Evolutionary conservation across 768 basidiomycete genomes (phyloP), one percentile per base, ranked within the genome.

Genomic region (Pilatotrama ljubarskyi): DNA sequence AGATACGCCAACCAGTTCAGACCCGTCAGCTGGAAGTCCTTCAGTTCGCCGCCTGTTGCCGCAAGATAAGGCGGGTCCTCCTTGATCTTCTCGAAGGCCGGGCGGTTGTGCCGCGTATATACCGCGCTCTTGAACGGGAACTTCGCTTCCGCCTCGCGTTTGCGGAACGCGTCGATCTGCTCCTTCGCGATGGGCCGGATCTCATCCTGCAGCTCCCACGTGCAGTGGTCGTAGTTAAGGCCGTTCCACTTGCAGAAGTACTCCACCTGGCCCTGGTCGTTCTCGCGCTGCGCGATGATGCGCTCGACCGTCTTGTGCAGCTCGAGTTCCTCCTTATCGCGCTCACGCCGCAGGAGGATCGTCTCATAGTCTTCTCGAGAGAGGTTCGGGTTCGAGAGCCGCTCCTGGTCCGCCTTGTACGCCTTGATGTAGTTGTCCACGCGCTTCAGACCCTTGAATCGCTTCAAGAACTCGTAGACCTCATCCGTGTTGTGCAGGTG

Each of bases 401-500:
- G 83, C 24, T 82, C 78, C 64, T 90, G 84, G 78, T 91, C 93
- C 0, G 72, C 67, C 70, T 90, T 91, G 77, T 90, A 91, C 35
- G 84, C 83, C 71, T 95, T 96, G 83, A 99, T 97, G 75, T 98
- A 99, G 75, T 99, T 98, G 77, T 98, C 97, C 63, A 99, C 93
- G 51, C 95, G 91, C 74, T 98, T 98, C 66, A 97, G 81, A 25
- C 97, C 97, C 71, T 88, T 91, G 83, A 90, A 98, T 24, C 90
- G 85, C 74, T 96, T 98, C 59, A 98, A 78, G 74, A 96, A 98
- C 70, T 94, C 88, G 78, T 98, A 97, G 15, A 88, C 88, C 75
- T 99, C 97, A 71, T 98, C 96, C n/a, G 97, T 99, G 70, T 99
- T 98, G 79, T 98, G 97, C 15, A 98, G 82, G 72, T 98, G 96